Conservation (phyloP, 495 filamentous ascomycete species). For the Melanomma pulvis-pyrius region DNA sequence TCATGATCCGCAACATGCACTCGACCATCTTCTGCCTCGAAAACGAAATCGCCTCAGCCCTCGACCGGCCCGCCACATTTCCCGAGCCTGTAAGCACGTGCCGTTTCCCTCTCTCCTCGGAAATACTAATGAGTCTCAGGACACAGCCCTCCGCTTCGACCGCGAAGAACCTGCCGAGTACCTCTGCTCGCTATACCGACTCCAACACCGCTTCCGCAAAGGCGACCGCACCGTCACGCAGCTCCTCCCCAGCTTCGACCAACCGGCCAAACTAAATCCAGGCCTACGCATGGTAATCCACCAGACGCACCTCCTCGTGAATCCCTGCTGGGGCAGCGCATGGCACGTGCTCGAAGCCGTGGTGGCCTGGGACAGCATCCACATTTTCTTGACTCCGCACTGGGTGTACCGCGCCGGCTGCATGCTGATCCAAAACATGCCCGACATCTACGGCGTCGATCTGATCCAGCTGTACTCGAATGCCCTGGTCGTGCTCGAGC, state of each 20-base stretch:
- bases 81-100: slow-evolving; percentile 26
- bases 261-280: not conserved
- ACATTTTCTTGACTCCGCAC: slow-evolving; percentile 26
- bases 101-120: not conserved
- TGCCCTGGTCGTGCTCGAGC: slow-evolving; percentile 20
- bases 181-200: slow-evolving; percentile 35
- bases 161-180: slow-evolving; percentile 13
- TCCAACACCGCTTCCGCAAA: slow-evolving; percentile 32
- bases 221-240: slow-evolving; percentile 12
- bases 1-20: slow-evolving; percentile 20
- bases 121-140: slow-evolving; percentile 9
- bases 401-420: slow-evolving; percentile 27
- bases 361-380: slow-evolving; percentile 10
- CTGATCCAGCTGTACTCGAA: slow-evolving; percentile 29
- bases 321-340: slow-evolving; percentile 29
- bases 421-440: slow-evolving; percentile 18
- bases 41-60: slow-evolving; percentile 28
- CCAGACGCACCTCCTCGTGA: slow-evolving; percentile 26
- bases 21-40: slow-evolving; percentile 31
- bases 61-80: slow-evolving; percentile 31
- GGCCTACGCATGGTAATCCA: slow-evolving; percentile 18
- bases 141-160: slow-evolving; percentile 17
- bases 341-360: slow-evolving; percentile 33
- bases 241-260: slow-evolving; percentile 10
- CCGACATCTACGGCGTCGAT: slow-evolving; percentile 1